These are phyloP conservation scores for Helichrysum umbraculigerum DNA, from an alignment of 129 eudicot genomes.

Conservation along the genomic window DNA sequence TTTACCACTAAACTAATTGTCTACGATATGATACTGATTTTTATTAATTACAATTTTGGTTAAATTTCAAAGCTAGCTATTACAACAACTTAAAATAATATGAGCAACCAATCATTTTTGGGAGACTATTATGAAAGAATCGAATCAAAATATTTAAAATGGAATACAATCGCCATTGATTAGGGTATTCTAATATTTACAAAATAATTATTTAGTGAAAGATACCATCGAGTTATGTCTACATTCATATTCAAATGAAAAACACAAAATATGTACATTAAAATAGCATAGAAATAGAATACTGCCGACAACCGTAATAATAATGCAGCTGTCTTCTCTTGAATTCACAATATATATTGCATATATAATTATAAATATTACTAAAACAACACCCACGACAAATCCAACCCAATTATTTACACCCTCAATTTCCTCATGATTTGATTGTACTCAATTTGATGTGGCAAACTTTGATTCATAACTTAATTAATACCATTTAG, in stretches of 20 bases:
- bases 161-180: conserved; percentile 20
- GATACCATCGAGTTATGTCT: conserved; percentile 36
- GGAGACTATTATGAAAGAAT: conserved; percentile 14
- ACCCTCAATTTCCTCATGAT: background rate
- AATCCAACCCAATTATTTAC: conserved; percentile 17
- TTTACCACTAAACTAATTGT: no score
- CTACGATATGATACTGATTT: no score
- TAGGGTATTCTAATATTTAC: background rate
- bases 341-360: conserved; percentile 4
- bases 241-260: conserved; percentile 25
- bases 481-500: no score
- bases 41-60: no score
- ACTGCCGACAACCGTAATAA: conserved; percentile 36
- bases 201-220: conserved; percentile 16
- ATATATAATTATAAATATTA: background rate
- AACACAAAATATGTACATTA: conserved; percentile 14
- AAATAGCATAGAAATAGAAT: background rate
- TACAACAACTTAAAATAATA: no score
- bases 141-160: conserved; percentile 28
- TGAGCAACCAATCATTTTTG: background rate
- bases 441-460: background rate
- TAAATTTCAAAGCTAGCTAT: no score
- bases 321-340: conserved; percentile 37
- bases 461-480: no score
- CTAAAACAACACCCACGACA: conserved; percentile 25